Evolutionary conservation across 2,329 filamentous ascomycete genomes (phyloP).

Genomic region (Sporothrix inflata): DNA sequence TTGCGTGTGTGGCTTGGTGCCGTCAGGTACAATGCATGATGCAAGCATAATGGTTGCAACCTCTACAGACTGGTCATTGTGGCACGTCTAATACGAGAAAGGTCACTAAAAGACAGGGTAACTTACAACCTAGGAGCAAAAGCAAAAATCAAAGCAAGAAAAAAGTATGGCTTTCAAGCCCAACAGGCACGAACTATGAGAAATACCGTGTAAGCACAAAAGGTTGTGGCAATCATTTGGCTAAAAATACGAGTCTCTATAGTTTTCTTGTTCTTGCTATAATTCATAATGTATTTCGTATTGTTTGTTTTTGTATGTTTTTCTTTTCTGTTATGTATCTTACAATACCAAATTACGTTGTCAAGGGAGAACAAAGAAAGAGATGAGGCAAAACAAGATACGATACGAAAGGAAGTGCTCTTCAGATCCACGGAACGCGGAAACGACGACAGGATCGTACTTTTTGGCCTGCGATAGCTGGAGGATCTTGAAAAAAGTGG

Average conservation of each 20-base stretch:
- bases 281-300: background rate
- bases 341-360: background rate
- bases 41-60: constrained; percentile 10
- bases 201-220: background rate
- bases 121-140: background rate
- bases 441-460: background rate
- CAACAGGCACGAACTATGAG: background rate
- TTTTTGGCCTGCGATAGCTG: background rate
- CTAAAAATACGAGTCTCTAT: background rate
- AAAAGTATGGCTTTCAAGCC: background rate
- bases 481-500: background rate
- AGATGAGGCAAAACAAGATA: background rate
- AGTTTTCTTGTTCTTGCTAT: background rate
- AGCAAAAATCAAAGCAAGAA: background rate
- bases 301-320: background rate
- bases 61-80: background rate
- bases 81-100: background rate
- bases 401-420: background rate
- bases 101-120: background rate
- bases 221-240: background rate
- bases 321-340: background rate
- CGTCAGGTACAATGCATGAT: constrained; percentile 25
- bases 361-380: background rate
- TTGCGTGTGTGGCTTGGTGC: constrained; percentile 16
- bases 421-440: background rate